Base-by-base conservation (phyloP, 208 protist species). In the Wallacemonas sp. region DNA sequence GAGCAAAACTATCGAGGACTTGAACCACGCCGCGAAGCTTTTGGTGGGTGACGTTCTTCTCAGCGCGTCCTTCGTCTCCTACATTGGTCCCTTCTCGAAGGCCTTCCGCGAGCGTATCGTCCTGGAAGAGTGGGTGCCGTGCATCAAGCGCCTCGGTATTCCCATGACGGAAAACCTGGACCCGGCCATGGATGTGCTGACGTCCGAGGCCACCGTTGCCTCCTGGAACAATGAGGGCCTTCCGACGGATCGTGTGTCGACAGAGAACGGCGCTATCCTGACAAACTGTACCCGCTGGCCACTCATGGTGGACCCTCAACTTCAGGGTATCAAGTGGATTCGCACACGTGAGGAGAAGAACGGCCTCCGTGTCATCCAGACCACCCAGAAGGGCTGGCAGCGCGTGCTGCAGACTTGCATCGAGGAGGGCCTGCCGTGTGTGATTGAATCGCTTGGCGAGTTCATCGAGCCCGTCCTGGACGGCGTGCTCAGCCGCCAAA, bases 251-350 rank as follows among this genome's bases (percentile, higher is more conserved):
- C 74, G 87, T 36, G 83, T 99, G 19, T 99, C 98, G 10, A 94
- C 97, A 2, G 96, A 99, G 72, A 99, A 99, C 76, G 98, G 96
- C 46, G 89, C 97, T 22, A 98, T 99, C 64, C 79, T 98, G 27
- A 92, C 69, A 24, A 98, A 97, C 58, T 98, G 97, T 73, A 89
- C 94, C 66, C 95, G 98, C 26, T 99, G 98, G 98, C 98, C 98
- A 62, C 79, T 99, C 33, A 87, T 99, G 58, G 98, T 99, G 59
- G 98, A 99, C 79, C 98, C 98, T 30, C 97, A 99, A 85, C 76
- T 99, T 37, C 98, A 99, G 81, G 98, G 97, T 45, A 91, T 99
- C 60, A 91, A 90, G 52, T 99, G 98, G 98, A 99, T 99, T 66
- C 79, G 88, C 24, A 97, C 91, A 38, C 91, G 94, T 60, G 91